Evolutionary conservation across 1,284 basidiomycete genomes (phyloP), one percentile per base, ranked within the genome.

Genomic region (Taiwanofungus camphoratus): DNA sequence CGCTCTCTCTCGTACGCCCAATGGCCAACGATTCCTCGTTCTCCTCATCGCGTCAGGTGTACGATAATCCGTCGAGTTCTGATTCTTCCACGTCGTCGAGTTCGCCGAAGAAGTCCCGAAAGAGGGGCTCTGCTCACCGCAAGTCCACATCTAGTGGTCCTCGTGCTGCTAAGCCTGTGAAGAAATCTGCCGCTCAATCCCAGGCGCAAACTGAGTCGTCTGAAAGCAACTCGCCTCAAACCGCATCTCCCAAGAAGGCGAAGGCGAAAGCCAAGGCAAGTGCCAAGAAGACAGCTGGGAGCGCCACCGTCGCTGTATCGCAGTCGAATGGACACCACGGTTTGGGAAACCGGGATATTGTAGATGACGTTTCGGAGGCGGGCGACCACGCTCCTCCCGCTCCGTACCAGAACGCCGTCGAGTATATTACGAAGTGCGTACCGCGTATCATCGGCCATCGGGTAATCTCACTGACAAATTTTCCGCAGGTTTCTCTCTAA

Each of bases 361-460:
- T 76, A 5, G 74, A 79, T 50, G 74, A 77, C 52, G 58, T 72
- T 29, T 76, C 75, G 9, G 72, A 76, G 53, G 56, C 57, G 20
- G 67, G 64, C 18, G 71, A 70, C 31, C 62, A 65, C 32, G 33
- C 50, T 16, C 41, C 46, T 24, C 36, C 48, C 3, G 65, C 68
- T 3, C 56, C 67, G 36, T 77, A 75, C 52, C 63, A 76, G 43
- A 72, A 73, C 45, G 81, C 81, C 3, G 68, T 72, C 13, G 64
- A 63, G 39, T 82, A 71, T 54, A 78, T 60, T 12, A 50, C 53
- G 21, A 48, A 50, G 60, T 61, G 42, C 44, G 59, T 61, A 26
- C 30, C 19, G 7, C 43, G 15, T 27, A 26, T 5, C n/a, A 23
- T n/a, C n/a, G n/a, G n/a, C n/a, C n/a, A n/a, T n/a, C n/a, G n/a